Evolutionary conservation across 176 grass and related monocot genomes (phyloP).

Genomic region (Oryza rufipogon): DNA sequence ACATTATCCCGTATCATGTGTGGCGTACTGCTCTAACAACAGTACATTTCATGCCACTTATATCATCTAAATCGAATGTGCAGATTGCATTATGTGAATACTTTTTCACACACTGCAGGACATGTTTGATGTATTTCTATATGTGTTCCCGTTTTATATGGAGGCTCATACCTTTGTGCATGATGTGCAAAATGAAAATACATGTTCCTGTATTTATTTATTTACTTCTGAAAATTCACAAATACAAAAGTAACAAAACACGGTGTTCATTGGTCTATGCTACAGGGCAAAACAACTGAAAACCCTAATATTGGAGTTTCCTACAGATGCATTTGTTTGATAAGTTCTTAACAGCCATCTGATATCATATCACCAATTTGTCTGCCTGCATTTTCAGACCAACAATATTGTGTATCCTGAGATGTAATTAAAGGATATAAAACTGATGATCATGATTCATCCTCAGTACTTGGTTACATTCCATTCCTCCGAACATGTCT

Average conservation of each 20-base stretch:
- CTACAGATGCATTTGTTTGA: constrained; percentile 2
- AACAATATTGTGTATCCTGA: not conserved
- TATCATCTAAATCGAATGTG: not conserved
- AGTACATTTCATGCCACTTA: not conserved
- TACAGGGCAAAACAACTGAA: constrained; percentile 17
- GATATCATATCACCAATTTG: not conserved
- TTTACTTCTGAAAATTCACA: no score
- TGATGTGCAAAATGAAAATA: constrained; percentile 7
- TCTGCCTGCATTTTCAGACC: not conserved
- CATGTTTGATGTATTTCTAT: not conserved
- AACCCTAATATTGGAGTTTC: not conserved
- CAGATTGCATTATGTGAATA: not conserved
- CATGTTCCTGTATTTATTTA: not conserved
- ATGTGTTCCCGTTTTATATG: not conserved
- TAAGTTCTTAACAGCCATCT: not conserved
- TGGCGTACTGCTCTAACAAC: constrained; percentile 4
- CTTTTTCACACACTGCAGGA: not conserved
- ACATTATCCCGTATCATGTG: not conserved
- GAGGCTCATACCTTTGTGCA: constrained; percentile 4
- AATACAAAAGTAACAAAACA: not conserved
- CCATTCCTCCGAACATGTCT: not conserved
- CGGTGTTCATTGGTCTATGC: not conserved
- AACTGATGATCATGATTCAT: constrained; percentile 1
- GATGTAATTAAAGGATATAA: constrained; percentile 11
- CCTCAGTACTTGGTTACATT: not conserved